A percentile compares a stretch with the other conserved stretches of the same genome.
Evolutionary conservation across 164 flowering plant species (phyloP).

Genomic region (Piper betle): DNA sequence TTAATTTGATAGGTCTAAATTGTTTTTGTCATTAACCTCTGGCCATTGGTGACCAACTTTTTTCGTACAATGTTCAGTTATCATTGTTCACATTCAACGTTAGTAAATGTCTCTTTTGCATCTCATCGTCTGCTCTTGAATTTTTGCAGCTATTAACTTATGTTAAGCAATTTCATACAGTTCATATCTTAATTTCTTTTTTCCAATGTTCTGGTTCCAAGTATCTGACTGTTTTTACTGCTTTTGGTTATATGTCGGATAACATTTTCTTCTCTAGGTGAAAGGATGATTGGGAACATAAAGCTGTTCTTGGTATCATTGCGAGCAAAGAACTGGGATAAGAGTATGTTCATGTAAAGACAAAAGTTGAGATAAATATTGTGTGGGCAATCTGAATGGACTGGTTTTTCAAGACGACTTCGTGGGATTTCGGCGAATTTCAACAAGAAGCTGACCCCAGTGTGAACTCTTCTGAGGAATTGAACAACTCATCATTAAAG

Average conservation of each 20-base stretch:
- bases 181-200: too few species aligned
- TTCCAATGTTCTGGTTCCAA: too few species aligned
- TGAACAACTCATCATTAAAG: conserved; percentile 12
- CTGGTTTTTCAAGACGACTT: conserved; percentile 43
- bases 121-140: too few species aligned
- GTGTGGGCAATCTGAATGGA: conserved; percentile 30
- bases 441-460: background rate
- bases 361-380: conserved; percentile 1
- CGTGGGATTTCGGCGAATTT: conserved; percentile 20
- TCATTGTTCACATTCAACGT: too few species aligned
- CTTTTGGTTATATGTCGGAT: background rate
- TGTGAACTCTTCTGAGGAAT: background rate
- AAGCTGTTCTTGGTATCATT: conserved; percentile 2
- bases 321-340: background rate
- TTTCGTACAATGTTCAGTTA: too few species aligned
- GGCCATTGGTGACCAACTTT: too few species aligned
- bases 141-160: too few species aligned
- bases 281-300: conserved; percentile 1
- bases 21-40: too few species aligned
- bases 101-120: too few species aligned
- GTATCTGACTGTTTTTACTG: background rate
- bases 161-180: too few species aligned
- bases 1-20: too few species aligned
- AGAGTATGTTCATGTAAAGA: conserved; percentile 1
- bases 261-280: background rate